These are phyloP conservation scores for Yamadazyma buinensis DNA, from an alignment of 1,139 yeast species.

Conservation along the genomic window DNA sequence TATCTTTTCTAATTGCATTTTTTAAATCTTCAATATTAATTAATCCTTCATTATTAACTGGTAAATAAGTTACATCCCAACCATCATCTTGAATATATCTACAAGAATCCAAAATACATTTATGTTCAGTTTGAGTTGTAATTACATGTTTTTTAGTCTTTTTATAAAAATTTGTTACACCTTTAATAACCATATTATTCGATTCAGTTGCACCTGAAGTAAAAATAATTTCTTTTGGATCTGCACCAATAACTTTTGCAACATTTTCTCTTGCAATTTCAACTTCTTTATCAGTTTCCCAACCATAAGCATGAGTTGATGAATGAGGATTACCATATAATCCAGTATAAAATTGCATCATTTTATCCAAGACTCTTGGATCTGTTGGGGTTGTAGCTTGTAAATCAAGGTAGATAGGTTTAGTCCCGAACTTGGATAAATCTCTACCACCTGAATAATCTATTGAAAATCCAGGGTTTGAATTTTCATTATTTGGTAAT, in stretches of 20 bases:
- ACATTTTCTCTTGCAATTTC: conserved; percentile 80
- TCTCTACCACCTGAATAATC: conserved; percentile 46
- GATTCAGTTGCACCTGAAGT: conserved; percentile 98
- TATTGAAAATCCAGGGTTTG: conserved; percentile 14
- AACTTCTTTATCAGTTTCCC: conserved; percentile 96
- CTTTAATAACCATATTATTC: conserved; percentile 91
- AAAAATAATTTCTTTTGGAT: conserved; percentile 93
- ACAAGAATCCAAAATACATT: conserved; percentile 95
- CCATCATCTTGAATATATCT: conserved; percentile 96
- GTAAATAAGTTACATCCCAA: conserved; percentile 89
- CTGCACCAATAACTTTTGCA: conserved; percentile 85
- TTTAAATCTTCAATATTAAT: conserved; percentile 74
- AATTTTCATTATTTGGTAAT: conserved; percentile 35
- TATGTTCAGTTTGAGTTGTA: conserved; percentile 96
- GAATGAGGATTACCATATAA: conserved; percentile 97
- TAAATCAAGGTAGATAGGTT: conserved; percentile 92
- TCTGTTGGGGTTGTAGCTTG: conserved; percentile 99
- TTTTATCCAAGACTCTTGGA: conserved; percentile 91
- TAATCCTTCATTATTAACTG: conserved; percentile 79
- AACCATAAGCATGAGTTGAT: conserved; percentile 95
- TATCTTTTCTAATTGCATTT: conserved; percentile 84
- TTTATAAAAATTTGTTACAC: conserved; percentile 89
- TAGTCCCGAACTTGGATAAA: conserved; percentile 51
- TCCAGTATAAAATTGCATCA: conserved; percentile 91
- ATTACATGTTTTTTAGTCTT: conserved; percentile 90